Evolutionary conservation across 2,329 filamentous ascomycete genomes (phyloP).

Genomic region (Botrytis elliptica): DNA sequence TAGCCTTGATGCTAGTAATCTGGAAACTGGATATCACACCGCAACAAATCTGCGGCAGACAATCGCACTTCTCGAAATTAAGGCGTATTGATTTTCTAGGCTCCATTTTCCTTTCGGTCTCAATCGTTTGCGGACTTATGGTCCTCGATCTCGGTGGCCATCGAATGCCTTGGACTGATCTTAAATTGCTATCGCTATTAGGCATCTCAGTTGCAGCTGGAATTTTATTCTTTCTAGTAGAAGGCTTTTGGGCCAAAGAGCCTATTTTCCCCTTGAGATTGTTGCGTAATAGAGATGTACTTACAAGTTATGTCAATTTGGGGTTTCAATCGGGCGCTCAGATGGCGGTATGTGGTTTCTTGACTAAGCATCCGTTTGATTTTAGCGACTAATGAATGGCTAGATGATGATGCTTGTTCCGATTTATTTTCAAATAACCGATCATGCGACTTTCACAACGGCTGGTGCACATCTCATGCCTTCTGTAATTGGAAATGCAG

Average conservation of each 20-base stretch:
- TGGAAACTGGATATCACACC: slow-evolving; percentile 25
- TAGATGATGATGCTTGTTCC: slow-evolving; percentile 64
- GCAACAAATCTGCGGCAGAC: slow-evolving; percentile 25
- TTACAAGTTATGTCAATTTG: slow-evolving; percentile 53
- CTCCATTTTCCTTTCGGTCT: slow-evolving; percentile 45
- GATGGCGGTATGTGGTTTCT: slow-evolving; percentile 44
- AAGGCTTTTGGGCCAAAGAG: slow-evolving; percentile 46
- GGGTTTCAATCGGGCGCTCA: slow-evolving; percentile 57
- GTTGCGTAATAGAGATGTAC: slow-evolving; percentile 50
- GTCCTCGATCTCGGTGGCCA: slow-evolving; percentile 51
- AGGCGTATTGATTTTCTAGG: slow-evolving; percentile 60
- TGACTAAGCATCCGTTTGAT: background rate
- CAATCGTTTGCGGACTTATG: slow-evolving; percentile 47
- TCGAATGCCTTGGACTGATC: slow-evolving; percentile 42
- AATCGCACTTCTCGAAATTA: slow-evolving; percentile 26
- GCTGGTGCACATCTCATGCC: slow-evolving; percentile 63
- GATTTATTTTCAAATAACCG: slow-evolving; percentile 67
- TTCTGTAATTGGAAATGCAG: slow-evolving; percentile 64
- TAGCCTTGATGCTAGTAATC: slow-evolving; percentile 47
- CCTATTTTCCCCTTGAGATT: slow-evolving; percentile 59
- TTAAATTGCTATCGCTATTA: slow-evolving; percentile 39
- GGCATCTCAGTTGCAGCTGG: slow-evolving; percentile 31
- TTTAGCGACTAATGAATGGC: background rate
- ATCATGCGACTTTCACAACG: slow-evolving; percentile 54
- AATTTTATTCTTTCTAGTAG: slow-evolving; percentile 26